A percentile compares a stretch with the other conserved stretches of the same genome.
Conservation (phyloP, 257 asterid species). For the Verbascum thapsus region DNA sequence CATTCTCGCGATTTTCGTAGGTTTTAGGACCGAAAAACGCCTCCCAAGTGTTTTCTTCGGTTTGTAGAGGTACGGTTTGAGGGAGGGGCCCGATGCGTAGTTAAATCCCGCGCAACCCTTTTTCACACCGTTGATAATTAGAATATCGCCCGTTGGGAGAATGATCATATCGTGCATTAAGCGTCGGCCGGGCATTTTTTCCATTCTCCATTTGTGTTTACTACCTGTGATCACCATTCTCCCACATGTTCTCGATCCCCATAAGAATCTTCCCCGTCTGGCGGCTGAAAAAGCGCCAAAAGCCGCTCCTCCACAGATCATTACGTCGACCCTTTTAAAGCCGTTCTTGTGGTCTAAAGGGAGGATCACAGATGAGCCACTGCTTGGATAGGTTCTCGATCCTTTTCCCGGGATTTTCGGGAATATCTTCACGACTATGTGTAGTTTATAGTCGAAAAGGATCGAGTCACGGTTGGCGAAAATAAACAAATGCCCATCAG, state of each 20-base stretch:
- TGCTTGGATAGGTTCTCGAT: conserved; percentile 65
- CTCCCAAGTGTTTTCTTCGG: conserved; percentile 43
- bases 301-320: conserved; percentile 69
- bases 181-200: conserved; percentile 57
- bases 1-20: conserved; percentile 61
- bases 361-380: conserved; percentile 65
- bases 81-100: conserved; percentile 40
- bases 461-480: conserved; percentile 68
- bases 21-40: conserved; percentile 41
- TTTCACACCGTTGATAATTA: conserved; percentile 60
- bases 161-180: conserved; percentile 61
- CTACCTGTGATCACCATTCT: conserved; percentile 65
- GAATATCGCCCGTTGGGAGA: conserved; percentile 61
- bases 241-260: conserved; percentile 53
- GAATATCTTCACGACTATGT: conserved; percentile 43
- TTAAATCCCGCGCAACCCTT: conserved; percentile 56
- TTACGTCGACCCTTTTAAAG: conserved; percentile 53
- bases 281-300: conserved; percentile 46
- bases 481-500: conserved; percentile 60
- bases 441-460: conserved; percentile 50
- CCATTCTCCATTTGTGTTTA: conserved; percentile 57
- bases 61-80: conserved; percentile 54
- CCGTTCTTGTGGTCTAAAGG: conserved; percentile 44
- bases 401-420: conserved; percentile 60
- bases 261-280: conserved; percentile 35